Evolutionary conservation across 139 green algal species (phyloP).

Genomic region (Nannochloris sp.): DNA sequence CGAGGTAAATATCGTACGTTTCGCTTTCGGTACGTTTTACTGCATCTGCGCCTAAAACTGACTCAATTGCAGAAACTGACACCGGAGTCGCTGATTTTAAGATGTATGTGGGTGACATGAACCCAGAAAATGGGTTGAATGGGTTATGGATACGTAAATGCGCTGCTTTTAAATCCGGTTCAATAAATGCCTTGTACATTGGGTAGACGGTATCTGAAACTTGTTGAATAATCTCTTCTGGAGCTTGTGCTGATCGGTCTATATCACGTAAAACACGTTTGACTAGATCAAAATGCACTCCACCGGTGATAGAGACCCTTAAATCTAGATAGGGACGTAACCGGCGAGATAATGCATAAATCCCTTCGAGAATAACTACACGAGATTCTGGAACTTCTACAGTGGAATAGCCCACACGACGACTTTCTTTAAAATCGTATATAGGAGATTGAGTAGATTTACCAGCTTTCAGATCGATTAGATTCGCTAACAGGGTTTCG

Average conservation of each 20-base stretch:
- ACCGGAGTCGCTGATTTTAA: conserved; percentile 70
- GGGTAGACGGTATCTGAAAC: conserved; percentile 89
- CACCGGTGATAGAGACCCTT: conserved; percentile 81
- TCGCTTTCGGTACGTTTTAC: conserved; percentile 36
- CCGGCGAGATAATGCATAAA: conserved; percentile 83
- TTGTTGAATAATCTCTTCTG: conserved; percentile 94
- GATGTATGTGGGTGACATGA: conserved; percentile 93
- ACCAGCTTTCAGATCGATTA: conserved; percentile 68
- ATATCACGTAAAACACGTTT: conserved; percentile 97
- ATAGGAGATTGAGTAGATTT: conserved; percentile 72
- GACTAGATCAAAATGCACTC: conserved; percentile 96
- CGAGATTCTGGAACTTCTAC: conserved; percentile 52
- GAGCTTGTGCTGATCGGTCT: conserved; percentile 73
- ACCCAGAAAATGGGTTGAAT: conserved; percentile 96
- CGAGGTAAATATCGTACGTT: conserved; percentile 91
- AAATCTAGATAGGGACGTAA: conserved; percentile 70
- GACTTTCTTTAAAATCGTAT: conserved; percentile 90
- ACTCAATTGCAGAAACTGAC: neutral
- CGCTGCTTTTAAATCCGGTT: conserved; percentile 87
- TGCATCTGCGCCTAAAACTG: neutral
- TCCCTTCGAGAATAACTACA: conserved; percentile 92
- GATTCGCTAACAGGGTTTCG: conserved; percentile 80
- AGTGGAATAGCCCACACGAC: conserved; percentile 65
- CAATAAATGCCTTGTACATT: conserved; percentile 99
- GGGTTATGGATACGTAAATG: conserved; percentile 91